Percentiles rank a stretch among this genome's conserved stretches.
phyloP scores from a whole-genome alignment of 2,329 filamentous ascomycete species.

The Parasarocladium wereldwijsianum region DNA sequence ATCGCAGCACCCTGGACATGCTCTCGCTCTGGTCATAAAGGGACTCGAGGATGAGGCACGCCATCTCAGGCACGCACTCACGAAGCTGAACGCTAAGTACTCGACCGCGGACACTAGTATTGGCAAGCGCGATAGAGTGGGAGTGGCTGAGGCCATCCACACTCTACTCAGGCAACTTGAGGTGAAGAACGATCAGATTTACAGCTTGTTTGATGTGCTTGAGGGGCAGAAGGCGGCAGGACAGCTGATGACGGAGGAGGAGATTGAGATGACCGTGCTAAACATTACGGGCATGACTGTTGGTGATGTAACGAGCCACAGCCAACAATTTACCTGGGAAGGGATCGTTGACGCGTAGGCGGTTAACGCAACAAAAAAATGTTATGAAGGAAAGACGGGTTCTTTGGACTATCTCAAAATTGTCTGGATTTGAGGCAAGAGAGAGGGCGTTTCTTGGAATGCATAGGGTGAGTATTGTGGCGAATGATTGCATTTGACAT shows the following conservation, averaged over 20 bases:
- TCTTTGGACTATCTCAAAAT: too few species aligned
- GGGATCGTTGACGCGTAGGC: constrained; percentile 22
- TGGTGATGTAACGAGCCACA: constrained; percentile 21
- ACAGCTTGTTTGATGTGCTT: constrained; percentile 69
- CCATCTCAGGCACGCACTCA: constrained; percentile 60
- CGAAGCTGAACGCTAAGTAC: constrained; percentile 45
- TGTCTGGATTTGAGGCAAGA: too few species aligned
- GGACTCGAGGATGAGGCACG: constrained; percentile 64
- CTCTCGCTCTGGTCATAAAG: constrained; percentile 74
- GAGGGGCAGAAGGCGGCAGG: constrained; percentile 60
- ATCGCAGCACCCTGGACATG: constrained; percentile 52
- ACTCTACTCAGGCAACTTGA: constrained; percentile 22
- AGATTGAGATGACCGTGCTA: constrained; percentile 49
- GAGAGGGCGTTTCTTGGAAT: too few species aligned
- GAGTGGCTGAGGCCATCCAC: constrained; percentile 45
- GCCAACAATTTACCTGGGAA: constrained; percentile 26
- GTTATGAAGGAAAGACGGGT: too few species aligned
- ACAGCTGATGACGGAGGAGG: constrained; percentile 45
- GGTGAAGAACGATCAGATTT: constrained; percentile 61
- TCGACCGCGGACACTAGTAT: constrained; percentile 51
- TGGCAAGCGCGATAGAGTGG: constrained; percentile 48
- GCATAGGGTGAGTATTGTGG: too few species aligned
- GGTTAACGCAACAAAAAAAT: too few species aligned
- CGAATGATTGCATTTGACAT: too few species aligned
- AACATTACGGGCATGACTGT: constrained; percentile 34